Evolutionary conservation across 2,329 filamentous ascomycete species (phyloP), one percentile per base, ranked within the genome.

Genomic region (Truncatella angustata): DNA sequence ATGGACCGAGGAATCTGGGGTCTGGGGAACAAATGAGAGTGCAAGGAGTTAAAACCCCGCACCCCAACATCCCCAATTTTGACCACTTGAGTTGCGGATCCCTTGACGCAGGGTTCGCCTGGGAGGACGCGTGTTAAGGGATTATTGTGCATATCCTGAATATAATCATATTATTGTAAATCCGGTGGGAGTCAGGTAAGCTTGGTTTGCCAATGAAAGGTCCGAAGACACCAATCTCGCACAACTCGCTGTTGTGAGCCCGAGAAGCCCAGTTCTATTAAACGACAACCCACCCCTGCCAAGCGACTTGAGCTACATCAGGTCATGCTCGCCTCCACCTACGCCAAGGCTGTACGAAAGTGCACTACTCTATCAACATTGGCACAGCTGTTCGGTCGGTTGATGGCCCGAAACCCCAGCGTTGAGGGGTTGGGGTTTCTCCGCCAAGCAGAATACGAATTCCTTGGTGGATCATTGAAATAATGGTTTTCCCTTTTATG

Each of bases 1-100:
- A 36, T 51, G 34, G 49, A 24, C 52, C 52, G 52, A 53, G 51
- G 51, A 54, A 54, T 54, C 52, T 54, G 52, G 52, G 52, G 52
- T 54, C 51, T 45, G 49, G 52, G 42, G 48, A 39, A 21, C 3
- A 30, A 42, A 7, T 20, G 9, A 40, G 36, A 18, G 21, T 20
- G 45, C 16, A n/a, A 44, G 40, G 21, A 44, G 23, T 26, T 23
- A 26, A 44, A 28, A 47, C 44, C 44, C 44, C 44, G 44, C 44
- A 47, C 39, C 14, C 16, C 44, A 47, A 20, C 24, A 47, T 26
- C 28, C 44, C 28, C 44, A 34, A 47, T 11, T 18, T 47, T 12
- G 28, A 47, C 44, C 11, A 34, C 11, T 34, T 4, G 18, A 5
- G 10, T 30, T 34, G n/a, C n/a, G 28, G 5, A 18, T 34, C 9